Percentiles rank a stretch among this genome's conserved stretches.
These are phyloP conservation scores for Fusarium secorum DNA, from an alignment of 2,329 filamentous ascomycete genomes.

Conservation along the genomic window DNA sequence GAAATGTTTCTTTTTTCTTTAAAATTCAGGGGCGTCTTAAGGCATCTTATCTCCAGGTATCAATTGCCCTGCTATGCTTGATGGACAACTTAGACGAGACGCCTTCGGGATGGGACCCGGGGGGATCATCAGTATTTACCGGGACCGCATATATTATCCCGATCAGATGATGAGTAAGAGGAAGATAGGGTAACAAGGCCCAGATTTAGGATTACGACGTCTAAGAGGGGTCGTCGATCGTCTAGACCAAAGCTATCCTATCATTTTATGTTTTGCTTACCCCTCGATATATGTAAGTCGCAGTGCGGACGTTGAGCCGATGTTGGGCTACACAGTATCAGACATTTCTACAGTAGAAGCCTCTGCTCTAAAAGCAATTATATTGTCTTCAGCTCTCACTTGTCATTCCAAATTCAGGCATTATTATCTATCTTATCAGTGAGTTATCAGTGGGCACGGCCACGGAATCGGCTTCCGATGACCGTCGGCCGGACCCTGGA, in stretches of 20 bases:
- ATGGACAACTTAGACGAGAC: not conserved
- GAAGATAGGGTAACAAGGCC: not conserved
- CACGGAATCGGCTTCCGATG: slow-evolving; percentile 22
- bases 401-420: not conserved
- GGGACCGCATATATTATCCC: slow-evolving; percentile 12
- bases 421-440: not conserved
- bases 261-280: slow-evolving; percentile 4
- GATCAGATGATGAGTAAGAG: slow-evolving; percentile 31
- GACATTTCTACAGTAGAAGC: not conserved
- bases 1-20: no score
- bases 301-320: not conserved
- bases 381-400: not conserved
- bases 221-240: not conserved
- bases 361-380: not conserved
- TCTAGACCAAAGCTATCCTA: not conserved
- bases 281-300: slow-evolving; percentile 2
- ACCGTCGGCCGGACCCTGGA: slow-evolving; percentile 11
- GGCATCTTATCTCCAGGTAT: not conserved
- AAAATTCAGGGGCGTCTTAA: not conserved
- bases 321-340: not conserved
- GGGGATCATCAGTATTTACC: slow-evolving; percentile 1
- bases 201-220: not conserved
- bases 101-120: slow-evolving; percentile 21
- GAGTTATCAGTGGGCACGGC: slow-evolving; percentile 19
- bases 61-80: not conserved